Conservation (phyloP, 2,329 filamentous ascomycete genomes). For the Fusarium heterosporum region DNA sequence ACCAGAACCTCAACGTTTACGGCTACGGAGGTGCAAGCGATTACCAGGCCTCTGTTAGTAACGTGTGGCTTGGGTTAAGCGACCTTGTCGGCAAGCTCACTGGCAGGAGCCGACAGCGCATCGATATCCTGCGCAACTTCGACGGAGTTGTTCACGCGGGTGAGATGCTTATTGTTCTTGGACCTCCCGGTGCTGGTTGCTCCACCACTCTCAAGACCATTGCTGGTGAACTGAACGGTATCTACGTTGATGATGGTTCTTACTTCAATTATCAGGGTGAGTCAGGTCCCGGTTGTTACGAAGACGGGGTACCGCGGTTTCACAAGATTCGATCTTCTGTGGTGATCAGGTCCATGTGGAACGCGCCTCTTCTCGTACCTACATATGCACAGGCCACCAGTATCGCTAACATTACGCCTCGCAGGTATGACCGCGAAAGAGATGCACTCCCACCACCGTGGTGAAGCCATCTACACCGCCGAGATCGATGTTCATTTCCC, state of each 20-base stretch:
- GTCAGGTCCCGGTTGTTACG: constrained; percentile 20
- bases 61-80: constrained; percentile 66
- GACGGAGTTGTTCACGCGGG: constrained; percentile 76
- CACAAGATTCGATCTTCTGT: constrained; percentile 13
- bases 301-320: constrained; percentile 4
- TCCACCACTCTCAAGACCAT: constrained; percentile 88
- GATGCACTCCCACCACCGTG: constrained; percentile 82
- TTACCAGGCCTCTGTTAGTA: constrained; percentile 75
- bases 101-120: constrained; percentile 64
- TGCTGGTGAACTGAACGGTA: constrained; percentile 84
- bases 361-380: constrained; percentile 10
- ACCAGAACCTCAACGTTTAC: constrained; percentile 75
- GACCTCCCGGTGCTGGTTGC: constrained; percentile 79
- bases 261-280: constrained; percentile 85
- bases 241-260: constrained; percentile 75
- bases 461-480: constrained; percentile 88
- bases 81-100: constrained; percentile 63
- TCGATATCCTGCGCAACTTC: constrained; percentile 76
- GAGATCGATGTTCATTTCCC: constrained; percentile 88
- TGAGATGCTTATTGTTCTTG: constrained; percentile 81
- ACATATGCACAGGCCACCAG: neutral
- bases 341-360: constrained; percentile 18
- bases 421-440: constrained; percentile 73
- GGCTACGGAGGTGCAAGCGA: constrained; percentile 76
- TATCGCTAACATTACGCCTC: constrained; percentile 28